Evolutionary conservation across 345 rosid species (phyloP).

Genomic region (Ricinus communis): DNA sequence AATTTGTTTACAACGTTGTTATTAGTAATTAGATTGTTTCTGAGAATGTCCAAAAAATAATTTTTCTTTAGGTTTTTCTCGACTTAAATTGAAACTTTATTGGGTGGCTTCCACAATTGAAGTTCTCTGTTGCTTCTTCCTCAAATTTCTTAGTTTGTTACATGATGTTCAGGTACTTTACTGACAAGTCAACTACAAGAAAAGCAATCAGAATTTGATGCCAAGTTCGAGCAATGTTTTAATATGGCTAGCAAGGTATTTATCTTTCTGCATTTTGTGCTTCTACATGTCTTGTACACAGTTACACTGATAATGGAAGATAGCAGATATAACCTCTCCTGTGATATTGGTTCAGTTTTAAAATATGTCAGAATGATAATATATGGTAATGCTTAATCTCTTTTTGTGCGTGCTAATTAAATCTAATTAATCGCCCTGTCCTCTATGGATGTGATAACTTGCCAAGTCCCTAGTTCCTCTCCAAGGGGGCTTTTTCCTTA

Average conservation of each 20-base stretch:
- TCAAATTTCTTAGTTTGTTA: slow-evolving; percentile 5
- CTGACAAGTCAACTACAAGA: slow-evolving; percentile 55
- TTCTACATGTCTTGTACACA: slow-evolving; percentile 4
- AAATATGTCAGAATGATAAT: neutral
- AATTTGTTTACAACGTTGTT: neutral
- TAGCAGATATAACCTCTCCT: neutral
- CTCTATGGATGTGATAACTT: neutral
- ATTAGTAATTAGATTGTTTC: neutral
- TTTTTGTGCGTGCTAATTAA: too few relatives aligned
- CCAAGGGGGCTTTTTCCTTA: neutral
- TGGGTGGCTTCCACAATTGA: neutral
- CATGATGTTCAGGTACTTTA: slow-evolving; percentile 39
- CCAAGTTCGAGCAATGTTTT: slow-evolving; percentile 58
- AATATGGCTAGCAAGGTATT: slow-evolving; percentile 60
- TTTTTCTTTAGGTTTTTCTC: neutral
- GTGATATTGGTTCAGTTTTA: neutral
- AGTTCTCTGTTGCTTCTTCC: neutral
- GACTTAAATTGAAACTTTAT: neutral
- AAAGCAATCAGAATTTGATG: slow-evolving; percentile 66
- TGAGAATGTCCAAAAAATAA: neutral
- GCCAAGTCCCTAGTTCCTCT: neutral
- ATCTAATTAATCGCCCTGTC: neutral
- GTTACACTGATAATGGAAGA: neutral
- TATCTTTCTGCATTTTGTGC: neutral
- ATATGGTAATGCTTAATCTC: neutral